phyloP scores from a whole-genome alignment of 768 basidiomycete species.

The Lactifluus pinguis region DNA sequence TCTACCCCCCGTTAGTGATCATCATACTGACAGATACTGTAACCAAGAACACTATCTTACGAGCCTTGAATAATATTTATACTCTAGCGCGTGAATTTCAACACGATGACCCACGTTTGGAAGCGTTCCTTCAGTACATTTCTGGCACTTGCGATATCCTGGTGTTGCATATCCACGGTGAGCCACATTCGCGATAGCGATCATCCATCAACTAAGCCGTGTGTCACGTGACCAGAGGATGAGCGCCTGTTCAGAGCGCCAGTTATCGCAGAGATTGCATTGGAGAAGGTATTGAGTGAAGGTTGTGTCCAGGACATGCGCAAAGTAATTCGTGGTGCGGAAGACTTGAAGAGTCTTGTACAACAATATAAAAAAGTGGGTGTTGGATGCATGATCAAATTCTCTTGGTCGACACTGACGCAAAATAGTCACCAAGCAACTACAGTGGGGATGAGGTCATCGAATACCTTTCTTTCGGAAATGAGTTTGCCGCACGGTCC shows the following conservation, averaged over 20 bases:
- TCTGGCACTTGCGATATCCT: slow-evolving; percentile 8
- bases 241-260: slow-evolving; percentile 1
- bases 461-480: neutral
- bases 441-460: neutral
- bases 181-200: neutral
- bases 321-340: neutral
- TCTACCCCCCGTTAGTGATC: neutral
- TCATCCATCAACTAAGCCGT: neutral
- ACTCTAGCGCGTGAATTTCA: neutral
- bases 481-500: slow-evolving; percentile 11
- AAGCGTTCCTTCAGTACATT: slow-evolving; percentile 11
- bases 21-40: neutral
- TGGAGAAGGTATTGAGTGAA: neutral
- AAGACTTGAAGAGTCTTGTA: slow-evolving; percentile 4
- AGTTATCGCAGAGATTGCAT: neutral
- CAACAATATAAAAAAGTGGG: slow-evolving; percentile 5
- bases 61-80: slow-evolving; percentile 13
- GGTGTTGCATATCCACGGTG: neutral
- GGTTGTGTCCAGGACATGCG: slow-evolving; percentile 9
- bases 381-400: neutral
- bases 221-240: neutral
- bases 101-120: neutral
- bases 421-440: neutral
- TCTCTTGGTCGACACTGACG: neutral
- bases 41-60: slow-evolving; percentile 16